Base-by-base conservation (phyloP, 495 filamentous ascomycete species). In the Venustampulla echinocandica region DNA sequence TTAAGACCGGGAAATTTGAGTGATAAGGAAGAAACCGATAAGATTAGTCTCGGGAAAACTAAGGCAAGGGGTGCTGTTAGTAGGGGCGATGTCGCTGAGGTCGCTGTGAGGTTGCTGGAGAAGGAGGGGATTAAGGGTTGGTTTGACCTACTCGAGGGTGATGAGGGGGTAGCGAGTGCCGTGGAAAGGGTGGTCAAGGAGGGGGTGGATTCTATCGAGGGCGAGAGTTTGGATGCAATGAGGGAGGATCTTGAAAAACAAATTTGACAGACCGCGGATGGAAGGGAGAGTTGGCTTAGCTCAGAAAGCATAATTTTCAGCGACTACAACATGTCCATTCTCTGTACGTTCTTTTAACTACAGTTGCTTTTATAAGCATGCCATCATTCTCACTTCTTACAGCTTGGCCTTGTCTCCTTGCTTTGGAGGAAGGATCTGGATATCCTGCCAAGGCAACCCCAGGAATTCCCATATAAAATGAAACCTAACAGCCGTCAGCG, bases 1-100 rank as follows among this genome's bases (percentile, higher is more conserved):
- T 61, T 94, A 30, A 73, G 87, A 9, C 86, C 87, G 0, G 85
- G 83, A 0, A 43, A 47, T 3, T 60, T 94, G 66, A 82, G 63
- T 7, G 65, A 79, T 56, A 71, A 75, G 18, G 63, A 68, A 22
- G 76, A 74, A 6, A 77, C 72, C 2, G 73, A 80, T 2, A 73
- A 67, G 51, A 77, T 92, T 2, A 65, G 64, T 30, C 55, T 94
- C 34, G 87, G 87, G 3, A 81, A 73, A 1, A 61, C 50, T 32
- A 40, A 22, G 10, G 47, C 34, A 23, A 47, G 27, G 34, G 84
- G 82, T 0, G 67, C 49, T 13, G 73, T 85, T 32, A 75, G 71
- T 15, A 70, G 87, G 42, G 78, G 70, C 52, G 80, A 81, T 63
- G 84, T 90, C 15, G 87, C 86, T 11, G 69, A 73, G 47, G 73